A percentile compares a stretch with the other conserved stretches of the same genome.
Conservation (phyloP, 148 eudicot genomes). For the Rhododendron kiyosumense region DNA sequence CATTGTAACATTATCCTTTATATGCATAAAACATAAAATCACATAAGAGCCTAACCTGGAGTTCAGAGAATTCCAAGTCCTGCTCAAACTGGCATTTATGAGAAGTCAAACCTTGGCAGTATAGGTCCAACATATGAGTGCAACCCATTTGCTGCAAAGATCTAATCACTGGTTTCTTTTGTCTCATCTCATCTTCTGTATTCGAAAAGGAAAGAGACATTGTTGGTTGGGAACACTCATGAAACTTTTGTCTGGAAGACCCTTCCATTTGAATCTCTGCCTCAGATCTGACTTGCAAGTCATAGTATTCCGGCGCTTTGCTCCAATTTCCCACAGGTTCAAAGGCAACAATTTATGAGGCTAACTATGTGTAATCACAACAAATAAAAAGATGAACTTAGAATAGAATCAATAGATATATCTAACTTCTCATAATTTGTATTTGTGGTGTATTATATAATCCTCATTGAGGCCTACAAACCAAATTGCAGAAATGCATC, state of each 20-base stretch:
- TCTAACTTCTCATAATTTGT: neutral
- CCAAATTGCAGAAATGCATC: neutral
- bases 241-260: conserved; percentile 20
- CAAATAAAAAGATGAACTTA: neutral
- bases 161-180: conserved; percentile 71
- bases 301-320: conserved; percentile 90
- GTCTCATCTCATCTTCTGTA: conserved; percentile 38
- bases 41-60: conserved; percentile 59
- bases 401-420: neutral
- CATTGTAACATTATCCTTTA: neutral
- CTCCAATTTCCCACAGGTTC: conserved; percentile 99
- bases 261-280: conserved; percentile 24
- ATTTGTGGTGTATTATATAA: neutral
- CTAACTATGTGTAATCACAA: conserved; percentile 36
- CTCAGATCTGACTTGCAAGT: conserved; percentile 66
- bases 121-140: conserved; percentile 76
- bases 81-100: conserved; percentile 67
- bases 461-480: neutral
- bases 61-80: conserved; percentile 82
- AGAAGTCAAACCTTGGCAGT: conserved; percentile 86
- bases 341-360: conserved; percentile 80
- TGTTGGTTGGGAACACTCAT: conserved; percentile 29
- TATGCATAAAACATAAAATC: neutral
- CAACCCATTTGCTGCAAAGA: conserved; percentile 95
- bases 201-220: conserved; percentile 22